Evolutionary conservation across 768 basidiomycete species (phyloP).

Genomic region (Pisolithus orientalis): DNA sequence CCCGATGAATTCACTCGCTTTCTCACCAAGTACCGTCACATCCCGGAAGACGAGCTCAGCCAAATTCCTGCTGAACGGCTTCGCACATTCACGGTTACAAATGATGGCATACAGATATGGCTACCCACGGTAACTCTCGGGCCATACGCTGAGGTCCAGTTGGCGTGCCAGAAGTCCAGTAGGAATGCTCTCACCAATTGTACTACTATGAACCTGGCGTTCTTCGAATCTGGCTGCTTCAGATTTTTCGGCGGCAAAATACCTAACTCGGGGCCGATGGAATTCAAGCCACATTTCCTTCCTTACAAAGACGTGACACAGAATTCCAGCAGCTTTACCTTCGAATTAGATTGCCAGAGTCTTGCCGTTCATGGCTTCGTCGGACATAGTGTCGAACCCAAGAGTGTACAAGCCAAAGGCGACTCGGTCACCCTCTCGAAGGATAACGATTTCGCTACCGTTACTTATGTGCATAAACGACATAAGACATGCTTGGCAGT

Average conservation of each 20-base stretch:
- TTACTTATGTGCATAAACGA: no score
- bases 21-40: not conserved
- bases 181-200: not conserved
- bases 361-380: not conserved
- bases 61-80: not conserved
- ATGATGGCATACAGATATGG: not conserved
- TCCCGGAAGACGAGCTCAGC: not conserved
- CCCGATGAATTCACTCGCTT: not conserved
- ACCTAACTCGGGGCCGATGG: not conserved
- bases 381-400: not conserved
- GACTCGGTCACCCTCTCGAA: no score
- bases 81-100: not conserved
- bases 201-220: not conserved
- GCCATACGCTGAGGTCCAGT: not conserved
- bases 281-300: not conserved
- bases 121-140: not conserved
- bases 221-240: not conserved
- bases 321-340: not conserved
- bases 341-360: not conserved
- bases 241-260: not conserved
- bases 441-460: no score
- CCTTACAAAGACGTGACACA: not conserved
- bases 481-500: no score
- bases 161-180: not conserved
- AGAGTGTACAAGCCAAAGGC: no score